Base-by-base conservation (phyloP, 352 stramenopile species). In the Globisporangium spinosum region DNA sequence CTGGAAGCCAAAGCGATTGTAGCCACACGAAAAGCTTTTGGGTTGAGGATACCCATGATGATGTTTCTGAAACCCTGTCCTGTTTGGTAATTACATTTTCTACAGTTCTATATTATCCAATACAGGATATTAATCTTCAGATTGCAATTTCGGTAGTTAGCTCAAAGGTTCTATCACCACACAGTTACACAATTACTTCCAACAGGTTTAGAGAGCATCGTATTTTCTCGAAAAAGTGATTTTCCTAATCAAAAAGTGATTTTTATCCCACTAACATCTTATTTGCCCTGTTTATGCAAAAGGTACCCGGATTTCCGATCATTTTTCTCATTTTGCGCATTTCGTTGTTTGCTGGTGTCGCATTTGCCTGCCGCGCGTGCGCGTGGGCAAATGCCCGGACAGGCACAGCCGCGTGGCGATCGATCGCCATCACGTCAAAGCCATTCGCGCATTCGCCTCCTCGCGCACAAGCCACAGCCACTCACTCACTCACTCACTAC, bases 401-500 rank as follows among this genome's bases (percentile, higher is more conserved):
- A 58, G 13, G 3, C 12, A 45, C 15, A 58, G 13, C 3, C 25
- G 25, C 25, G 51, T 57, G 51, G 51, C 22, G 49, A 29, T 58
- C n/a, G 47, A 29, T 59, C 17, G 17, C 15, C 17, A 20, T 22
- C 29, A 61, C 2, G 29, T 35, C 53, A 20, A 58, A 20, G 15
- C 27, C 56, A 62, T 62, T 62, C 56, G 32, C 29, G 9, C 62
- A 68, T 68, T 68, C 34, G 38, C 62, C 35, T 47, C 25, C 13
- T n/a, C 23, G 23, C 27, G 8, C 60, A 47, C 45, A 45, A 57
- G 32, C 59, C 8, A 57, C 27, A 51, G 23, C 15, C 9, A 62
- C 20, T 32, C 47, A 66, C 9, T 13, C 60, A 66, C 22, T 53
- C 22, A 23, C 40, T 7, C 60, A 38, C 61, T 34, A n/a, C 59